These are phyloP conservation scores for Cinnamomum micranthum DNA, from an alignment of 164 flowering plant species.

Conservation along the genomic window DNA sequence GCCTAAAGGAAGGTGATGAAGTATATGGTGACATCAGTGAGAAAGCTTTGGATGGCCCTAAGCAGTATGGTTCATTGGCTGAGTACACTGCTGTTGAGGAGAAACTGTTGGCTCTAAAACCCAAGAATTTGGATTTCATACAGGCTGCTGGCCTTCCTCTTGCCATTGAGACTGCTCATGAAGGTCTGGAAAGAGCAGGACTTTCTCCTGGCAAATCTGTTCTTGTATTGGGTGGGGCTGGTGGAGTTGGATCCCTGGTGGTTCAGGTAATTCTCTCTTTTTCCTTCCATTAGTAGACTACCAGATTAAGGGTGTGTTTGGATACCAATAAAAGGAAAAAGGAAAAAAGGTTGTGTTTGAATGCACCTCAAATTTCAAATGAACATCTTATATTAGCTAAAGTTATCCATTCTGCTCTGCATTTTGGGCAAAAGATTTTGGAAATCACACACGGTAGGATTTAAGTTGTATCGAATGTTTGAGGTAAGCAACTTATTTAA, in stretches of 20 bases:
- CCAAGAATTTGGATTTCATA: conserved; percentile 69
- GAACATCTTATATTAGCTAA: neutral
- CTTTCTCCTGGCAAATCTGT: conserved; percentile 86
- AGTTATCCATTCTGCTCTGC: neutral
- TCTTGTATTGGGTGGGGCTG: conserved; percentile 92
- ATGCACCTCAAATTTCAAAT: neutral
- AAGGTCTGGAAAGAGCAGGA: conserved; percentile 82
- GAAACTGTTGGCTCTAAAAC: conserved; percentile 77
- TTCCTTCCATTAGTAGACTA: neutral
- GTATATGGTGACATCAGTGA: conserved; percentile 90
- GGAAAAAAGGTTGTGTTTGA: neutral
- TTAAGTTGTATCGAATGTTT: no score
- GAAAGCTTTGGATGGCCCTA: conserved; percentile 87
- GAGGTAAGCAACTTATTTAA: no score
- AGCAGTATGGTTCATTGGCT: conserved; percentile 82
- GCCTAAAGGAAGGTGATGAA: conserved; percentile 84
- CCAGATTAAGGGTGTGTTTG: no score
- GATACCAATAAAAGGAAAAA: no score
- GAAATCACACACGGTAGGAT: neutral
- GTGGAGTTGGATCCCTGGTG: conserved; percentile 93
- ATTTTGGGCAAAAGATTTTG: neutral
- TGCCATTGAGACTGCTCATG: conserved; percentile 88
- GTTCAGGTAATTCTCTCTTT: conserved; percentile 61
- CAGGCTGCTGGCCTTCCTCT: conserved; percentile 92
- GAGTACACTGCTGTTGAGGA: conserved; percentile 97